A percentile compares a stretch with the other conserved stretches of the same genome.
phyloP scores from a whole-genome alignment of 176 grass and related monocot genomes.

The Urochloa ruziziensis region DNA sequence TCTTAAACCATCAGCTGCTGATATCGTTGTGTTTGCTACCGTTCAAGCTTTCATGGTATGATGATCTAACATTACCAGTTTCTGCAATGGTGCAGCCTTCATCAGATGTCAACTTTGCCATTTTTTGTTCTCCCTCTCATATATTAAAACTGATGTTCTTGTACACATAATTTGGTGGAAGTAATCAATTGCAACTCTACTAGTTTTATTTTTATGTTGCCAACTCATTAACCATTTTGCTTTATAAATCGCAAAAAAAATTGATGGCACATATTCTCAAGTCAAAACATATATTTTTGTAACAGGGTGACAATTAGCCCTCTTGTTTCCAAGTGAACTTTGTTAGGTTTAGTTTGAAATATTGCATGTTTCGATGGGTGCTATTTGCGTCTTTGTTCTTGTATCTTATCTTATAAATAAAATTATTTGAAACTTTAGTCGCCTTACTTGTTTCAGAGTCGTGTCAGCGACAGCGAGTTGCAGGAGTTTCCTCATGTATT shows the following conservation, averaged over 20 bases:
- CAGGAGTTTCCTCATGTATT: conserved; percentile 68
- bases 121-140: background rate
- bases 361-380: background rate
- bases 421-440: conserved; percentile 7
- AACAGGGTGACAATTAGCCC: background rate
- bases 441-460: conserved; percentile 54
- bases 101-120: background rate
- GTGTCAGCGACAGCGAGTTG: conserved; percentile 39
- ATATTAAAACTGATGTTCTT: background rate
- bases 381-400: conserved; percentile 1
- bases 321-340: background rate
- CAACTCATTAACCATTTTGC: background rate
- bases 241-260: background rate
- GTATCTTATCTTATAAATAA: background rate
- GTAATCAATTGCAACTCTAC: background rate
- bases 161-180: background rate
- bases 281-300: background rate
- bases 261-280: background rate
- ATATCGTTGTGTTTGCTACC: conserved; percentile 73
- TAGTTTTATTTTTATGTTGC: background rate
- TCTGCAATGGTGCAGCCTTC: background rate
- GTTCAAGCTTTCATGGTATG: conserved; percentile 66
- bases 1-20: conserved; percentile 65
- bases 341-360: background rate
- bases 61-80: conserved; percentile 13